Evolutionary conservation across 176 grass and related monocot species (phyloP).

Genomic region (Oryza meridionalis): DNA sequence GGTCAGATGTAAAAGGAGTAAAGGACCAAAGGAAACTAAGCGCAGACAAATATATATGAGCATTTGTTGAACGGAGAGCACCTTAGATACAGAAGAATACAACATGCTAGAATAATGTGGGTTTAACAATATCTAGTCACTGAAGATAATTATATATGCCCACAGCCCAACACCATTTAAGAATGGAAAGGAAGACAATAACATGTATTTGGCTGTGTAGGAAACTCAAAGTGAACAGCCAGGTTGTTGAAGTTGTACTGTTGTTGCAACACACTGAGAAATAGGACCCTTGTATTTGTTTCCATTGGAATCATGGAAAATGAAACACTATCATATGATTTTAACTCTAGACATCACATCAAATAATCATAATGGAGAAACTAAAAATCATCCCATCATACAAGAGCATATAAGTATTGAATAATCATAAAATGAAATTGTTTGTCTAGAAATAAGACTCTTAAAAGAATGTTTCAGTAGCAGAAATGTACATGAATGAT

Average conservation of each 20-base stretch:
- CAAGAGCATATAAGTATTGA: background rate
- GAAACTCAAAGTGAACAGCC: constrained; percentile 10
- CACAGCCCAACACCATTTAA: background rate
- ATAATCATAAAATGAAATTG: background rate
- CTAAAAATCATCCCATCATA: background rate
- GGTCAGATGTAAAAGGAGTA: background rate
- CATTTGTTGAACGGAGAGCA: background rate
- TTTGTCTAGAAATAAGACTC: background rate
- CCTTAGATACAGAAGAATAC: background rate
- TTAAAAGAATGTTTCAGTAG: background rate
- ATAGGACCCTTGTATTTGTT: background rate
- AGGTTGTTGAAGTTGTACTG: background rate
- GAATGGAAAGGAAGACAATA: background rate
- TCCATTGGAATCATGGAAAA: background rate
- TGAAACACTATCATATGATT: background rate
- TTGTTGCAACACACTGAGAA: background rate
- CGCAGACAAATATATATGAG: background rate
- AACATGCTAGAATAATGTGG: background rate
- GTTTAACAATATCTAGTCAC: constrained; percentile 1
- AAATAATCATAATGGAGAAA: background rate
- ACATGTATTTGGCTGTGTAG: background rate
- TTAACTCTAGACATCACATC: background rate
- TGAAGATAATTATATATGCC: background rate
- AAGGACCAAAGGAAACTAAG: background rate
- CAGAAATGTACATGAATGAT: background rate